Conservation (phyloP, 768 basidiomycete species). For the Tylopilus cervinicoccineus region DNA sequence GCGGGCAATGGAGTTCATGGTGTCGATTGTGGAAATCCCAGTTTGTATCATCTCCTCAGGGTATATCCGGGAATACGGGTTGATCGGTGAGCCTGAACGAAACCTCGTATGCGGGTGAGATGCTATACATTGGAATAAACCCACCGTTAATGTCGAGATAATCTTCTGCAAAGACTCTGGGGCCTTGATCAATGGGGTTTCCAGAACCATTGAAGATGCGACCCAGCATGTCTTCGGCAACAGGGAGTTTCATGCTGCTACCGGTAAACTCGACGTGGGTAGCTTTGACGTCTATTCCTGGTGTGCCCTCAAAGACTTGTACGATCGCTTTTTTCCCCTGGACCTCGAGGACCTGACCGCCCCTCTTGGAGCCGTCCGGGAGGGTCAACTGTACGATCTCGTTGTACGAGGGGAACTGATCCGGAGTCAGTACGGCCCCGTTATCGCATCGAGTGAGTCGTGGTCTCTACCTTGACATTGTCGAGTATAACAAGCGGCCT, state of each 20-base stretch:
- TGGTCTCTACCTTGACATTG: conserved; percentile 83
- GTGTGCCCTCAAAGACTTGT: conserved; percentile 98
- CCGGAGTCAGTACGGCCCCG: conserved; percentile 14
- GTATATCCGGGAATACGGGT: conserved; percentile 97
- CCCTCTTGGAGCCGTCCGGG: conserved; percentile 91
- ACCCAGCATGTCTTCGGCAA: conserved; percentile 98
- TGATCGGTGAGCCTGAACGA: conserved; percentile 87
- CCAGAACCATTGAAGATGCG: conserved; percentile 99
- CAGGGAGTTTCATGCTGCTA: conserved; percentile 97
- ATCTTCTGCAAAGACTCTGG: conserved; percentile 98
- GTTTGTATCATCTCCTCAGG: conserved; percentile 99
- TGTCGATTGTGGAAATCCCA: conserved; percentile 97
- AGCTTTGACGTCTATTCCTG: conserved; percentile 94
- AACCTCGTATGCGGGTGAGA: conserved; percentile 14
- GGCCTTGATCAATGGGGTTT: conserved; percentile 96
- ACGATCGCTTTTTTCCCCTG: conserved; percentile 99
- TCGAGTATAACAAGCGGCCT: conserved; percentile 96
- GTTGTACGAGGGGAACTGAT: conserved; percentile 94
- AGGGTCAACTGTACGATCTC: conserved; percentile 96
- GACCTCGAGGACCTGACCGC: conserved; percentile 97
- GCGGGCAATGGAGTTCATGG: conserved; percentile 98
- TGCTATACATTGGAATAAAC: conserved; percentile 23
- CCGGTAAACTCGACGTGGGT: conserved; percentile 99
- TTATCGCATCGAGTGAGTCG: background rate
- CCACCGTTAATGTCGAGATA: conserved; percentile 98